Evolutionary conservation across 768 basidiomycete genomes (phyloP), one percentile per base, ranked within the genome.

Genomic region (Hortiboletus campestris): DNA sequence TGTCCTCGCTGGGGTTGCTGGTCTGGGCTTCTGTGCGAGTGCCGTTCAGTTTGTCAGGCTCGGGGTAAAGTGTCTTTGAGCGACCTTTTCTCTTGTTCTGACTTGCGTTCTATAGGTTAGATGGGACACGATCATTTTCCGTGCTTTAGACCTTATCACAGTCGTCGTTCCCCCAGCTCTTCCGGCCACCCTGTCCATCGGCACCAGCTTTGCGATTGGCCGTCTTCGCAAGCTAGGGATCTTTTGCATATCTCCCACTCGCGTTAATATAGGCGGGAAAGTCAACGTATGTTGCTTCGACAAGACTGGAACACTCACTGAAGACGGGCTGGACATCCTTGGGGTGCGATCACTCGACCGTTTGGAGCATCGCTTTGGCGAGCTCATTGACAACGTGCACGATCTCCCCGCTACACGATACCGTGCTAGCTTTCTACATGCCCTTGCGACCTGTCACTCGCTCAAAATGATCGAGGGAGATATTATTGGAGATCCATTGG

Each of bases 231-330:
- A 89, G 67, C 74, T 78, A 28, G 91, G 89, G 13, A 90, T 99
- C 51, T 98, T 89, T 76, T 99, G 97, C 71, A 98, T 98, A 57
- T 94, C 97, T 1, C 97, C 97, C 0, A 94, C 87, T 62, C 79
- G 97, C 45, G 90, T 99, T 64, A 99, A 99, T 64, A 84, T 99
- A 44, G 92, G 86, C 1, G 97, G 97, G 11, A 95, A 97, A 75
- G 79, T 98, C 74, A 98, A 98, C 61, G 88, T 98, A 11, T 94
- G 94, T 64, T 98, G 95, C 67, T 99, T 99, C 65, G 97, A 99
- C 78, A 99, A 99, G 75, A 99, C 97, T 1, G 97, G 97, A 9
- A 99, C 97, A 10, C 79, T 99, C 22, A 99, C 97, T 1, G 97
- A 99, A 72, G 97, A 99, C 60, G 97, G 96, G 0, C 79, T 99